Percentiles rank a stretch among this genome's conserved stretches.
These are phyloP conservation scores for Suhomyces terraborum DNA, from an alignment of 1,139 yeast genomes.

Conservation along the genomic window DNA sequence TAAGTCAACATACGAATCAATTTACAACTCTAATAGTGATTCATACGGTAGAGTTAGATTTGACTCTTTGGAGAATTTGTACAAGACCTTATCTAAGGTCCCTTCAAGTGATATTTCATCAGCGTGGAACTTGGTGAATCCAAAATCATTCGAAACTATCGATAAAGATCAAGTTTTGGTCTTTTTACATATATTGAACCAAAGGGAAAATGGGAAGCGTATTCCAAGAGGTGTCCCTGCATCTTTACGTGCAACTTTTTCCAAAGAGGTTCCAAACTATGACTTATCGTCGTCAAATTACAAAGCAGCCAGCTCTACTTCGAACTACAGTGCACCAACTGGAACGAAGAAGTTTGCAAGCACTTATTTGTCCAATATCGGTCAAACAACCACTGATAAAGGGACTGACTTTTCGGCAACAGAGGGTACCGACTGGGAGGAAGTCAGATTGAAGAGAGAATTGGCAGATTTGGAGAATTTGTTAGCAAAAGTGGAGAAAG, in stretches of 20 bases:
- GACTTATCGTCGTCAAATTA: constrained; percentile 43
- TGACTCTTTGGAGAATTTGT: constrained; percentile 68
- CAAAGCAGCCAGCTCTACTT: constrained; percentile 12
- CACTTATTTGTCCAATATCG: constrained; percentile 42
- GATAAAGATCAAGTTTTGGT: constrained; percentile 93
- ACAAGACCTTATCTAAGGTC: constrained; percentile 65
- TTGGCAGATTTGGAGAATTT: constrained; percentile 69
- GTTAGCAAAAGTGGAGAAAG: constrained; percentile 58
- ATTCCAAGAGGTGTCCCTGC: constrained; percentile 96
- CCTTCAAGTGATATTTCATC: constrained; percentile 86
- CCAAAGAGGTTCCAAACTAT: constrained; percentile 81
- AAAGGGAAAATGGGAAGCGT: constrained; percentile 82
- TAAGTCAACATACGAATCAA: constrained; percentile 72
- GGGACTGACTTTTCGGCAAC: constrained; percentile 79
- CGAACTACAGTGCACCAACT: constrained; percentile 23
- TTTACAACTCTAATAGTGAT: constrained; percentile 76
- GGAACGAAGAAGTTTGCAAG: constrained; percentile 38
- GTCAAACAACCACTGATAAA: constrained; percentile 49
- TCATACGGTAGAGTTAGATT: constrained; percentile 80
- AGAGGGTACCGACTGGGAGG: constrained; percentile 84
- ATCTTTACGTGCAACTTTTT: constrained; percentile 85
- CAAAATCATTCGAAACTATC: constrained; percentile 80
- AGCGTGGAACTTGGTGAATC: constrained; percentile 95
- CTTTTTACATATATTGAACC: constrained; percentile 86
- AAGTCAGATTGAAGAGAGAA: constrained; percentile 78